Percentiles rank a stretch among this genome's conserved stretches.
Conservation (phyloP, 2,329 filamentous ascomycete genomes). For the Colletotrichum costaricense region DNA sequence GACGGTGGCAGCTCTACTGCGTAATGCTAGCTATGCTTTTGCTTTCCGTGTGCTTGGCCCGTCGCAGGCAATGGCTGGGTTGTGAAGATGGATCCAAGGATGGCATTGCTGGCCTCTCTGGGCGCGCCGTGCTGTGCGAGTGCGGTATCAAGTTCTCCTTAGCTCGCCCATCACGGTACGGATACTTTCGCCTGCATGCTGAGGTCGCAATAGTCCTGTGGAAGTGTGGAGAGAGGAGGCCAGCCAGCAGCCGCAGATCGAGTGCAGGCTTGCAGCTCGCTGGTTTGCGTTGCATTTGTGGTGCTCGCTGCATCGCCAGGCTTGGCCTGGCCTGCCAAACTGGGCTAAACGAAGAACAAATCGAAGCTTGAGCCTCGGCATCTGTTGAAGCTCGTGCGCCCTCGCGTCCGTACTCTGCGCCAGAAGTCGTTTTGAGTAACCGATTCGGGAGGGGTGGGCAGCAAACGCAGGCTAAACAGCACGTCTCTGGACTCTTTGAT, state of each 20-base stretch:
- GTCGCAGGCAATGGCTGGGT: neutral
- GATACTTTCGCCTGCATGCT: neutral
- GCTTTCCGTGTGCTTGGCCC: neutral
- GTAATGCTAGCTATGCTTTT: neutral
- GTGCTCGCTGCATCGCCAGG: slow-evolving; percentile 20
- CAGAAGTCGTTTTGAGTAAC: neutral
- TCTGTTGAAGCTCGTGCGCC: slow-evolving; percentile 33
- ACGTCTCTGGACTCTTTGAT: neutral
- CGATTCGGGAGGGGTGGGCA: slow-evolving; percentile 1
- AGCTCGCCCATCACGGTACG: neutral
- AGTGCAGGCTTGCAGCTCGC: neutral
- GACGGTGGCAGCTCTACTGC: neutral
- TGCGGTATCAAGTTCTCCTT: neutral
- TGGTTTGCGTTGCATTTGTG: slow-evolving; percentile 13
- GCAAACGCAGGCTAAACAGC: neutral
- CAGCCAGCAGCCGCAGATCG: neutral
- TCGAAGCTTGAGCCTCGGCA: slow-evolving; percentile 29
- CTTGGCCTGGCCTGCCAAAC: slow-evolving; percentile 8
- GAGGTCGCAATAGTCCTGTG: neutral
- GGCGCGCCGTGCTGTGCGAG: neutral
- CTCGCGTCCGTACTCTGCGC: neutral
- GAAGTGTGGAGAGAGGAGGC: neutral
- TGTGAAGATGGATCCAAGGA: neutral
- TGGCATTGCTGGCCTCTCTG: neutral
- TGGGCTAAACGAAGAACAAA: neutral